Conservation (phyloP, 108 stramenopile genomes). For the Licmophora abbreviata region DNA sequence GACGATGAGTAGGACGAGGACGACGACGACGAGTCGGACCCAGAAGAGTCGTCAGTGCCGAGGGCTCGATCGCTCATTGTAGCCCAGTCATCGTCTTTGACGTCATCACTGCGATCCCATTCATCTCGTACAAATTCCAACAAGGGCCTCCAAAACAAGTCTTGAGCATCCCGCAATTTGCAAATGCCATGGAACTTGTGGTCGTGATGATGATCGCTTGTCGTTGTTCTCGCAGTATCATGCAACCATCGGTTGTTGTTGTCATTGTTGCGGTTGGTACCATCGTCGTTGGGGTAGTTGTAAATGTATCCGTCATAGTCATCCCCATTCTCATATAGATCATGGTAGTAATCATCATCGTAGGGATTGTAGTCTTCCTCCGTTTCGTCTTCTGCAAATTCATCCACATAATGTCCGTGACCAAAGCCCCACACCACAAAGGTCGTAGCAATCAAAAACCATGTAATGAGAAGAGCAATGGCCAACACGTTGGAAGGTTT, state of each 20-base stretch:
- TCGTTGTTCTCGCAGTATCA: conserved; percentile 9
- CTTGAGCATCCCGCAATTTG: conserved; percentile 64
- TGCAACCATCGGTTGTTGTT: conserved; percentile 8
- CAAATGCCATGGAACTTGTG: conserved; percentile 46
- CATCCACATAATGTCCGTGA: conserved; percentile 12
- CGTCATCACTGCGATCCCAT: conserved; percentile 30
- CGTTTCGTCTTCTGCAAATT: conserved; percentile 2
- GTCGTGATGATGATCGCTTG: conserved; percentile 11
- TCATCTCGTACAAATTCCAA: conserved; percentile 32
- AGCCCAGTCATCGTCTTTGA: conserved; percentile 12
- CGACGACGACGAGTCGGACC: too few relatives aligned
- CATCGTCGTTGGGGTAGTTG: conserved; percentile 2
- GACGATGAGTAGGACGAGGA: neutral
- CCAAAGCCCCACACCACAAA: conserved; percentile 74
- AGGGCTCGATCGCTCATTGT: conserved; percentile 1
- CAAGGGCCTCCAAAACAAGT: conserved; percentile 56
- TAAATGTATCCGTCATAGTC: neutral
- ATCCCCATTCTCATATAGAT: conserved; percentile 6
- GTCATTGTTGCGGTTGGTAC: neutral
- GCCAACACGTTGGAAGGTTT: conserved; percentile 41
- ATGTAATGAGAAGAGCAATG: conserved; percentile 41
- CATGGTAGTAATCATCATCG: neutral
- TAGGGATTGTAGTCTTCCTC: conserved; percentile 5
- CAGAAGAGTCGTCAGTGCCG: too few relatives aligned
- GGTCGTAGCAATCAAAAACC: conserved; percentile 39